These are phyloP conservation scores for Halteria grandinella DNA, from an alignment of 73 alveolate species.

Conservation along the genomic window DNA sequence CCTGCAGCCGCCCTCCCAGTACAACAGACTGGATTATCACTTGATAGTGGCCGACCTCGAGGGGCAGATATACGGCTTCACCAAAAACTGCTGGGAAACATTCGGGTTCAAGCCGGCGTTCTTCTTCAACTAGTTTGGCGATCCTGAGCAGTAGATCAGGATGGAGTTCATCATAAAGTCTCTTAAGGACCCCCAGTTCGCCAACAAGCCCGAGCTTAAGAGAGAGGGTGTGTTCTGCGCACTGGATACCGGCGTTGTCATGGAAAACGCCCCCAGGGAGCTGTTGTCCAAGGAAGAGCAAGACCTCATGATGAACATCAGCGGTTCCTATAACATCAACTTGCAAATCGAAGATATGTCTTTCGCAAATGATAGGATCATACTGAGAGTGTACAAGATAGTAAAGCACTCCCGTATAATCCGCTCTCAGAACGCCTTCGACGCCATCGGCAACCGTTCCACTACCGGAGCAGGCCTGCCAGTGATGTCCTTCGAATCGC, in stretches of 20 bases:
- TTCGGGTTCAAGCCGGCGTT: conserved; percentile 26
- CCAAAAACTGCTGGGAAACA: conserved; percentile 51
- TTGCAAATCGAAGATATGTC: conserved; percentile 2
- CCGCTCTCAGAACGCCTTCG: conserved; percentile 24
- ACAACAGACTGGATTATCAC: conserved; percentile 38
- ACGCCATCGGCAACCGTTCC: too few relatives aligned
- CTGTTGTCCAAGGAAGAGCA: conserved; percentile 18
- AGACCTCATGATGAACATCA: background rate
- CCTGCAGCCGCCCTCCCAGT: conserved; percentile 40
- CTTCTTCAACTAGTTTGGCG: conserved; percentile 29
- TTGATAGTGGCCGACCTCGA: conserved; percentile 35
- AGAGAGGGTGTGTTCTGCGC: conserved; percentile 18
- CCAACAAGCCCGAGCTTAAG: background rate
- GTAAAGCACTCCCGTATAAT: conserved; percentile 27
- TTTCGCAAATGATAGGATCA: conserved; percentile 31
- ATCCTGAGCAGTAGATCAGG: conserved; percentile 14
- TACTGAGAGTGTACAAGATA: conserved; percentile 9
- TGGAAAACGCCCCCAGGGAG: conserved; percentile 27
- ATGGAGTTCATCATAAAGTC: conserved; percentile 14
- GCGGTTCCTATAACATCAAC: conserved; percentile 45
- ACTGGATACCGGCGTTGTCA: conserved; percentile 15
- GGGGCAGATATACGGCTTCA: conserved; percentile 31
- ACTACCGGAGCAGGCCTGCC: too few relatives aligned
- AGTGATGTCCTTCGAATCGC: too few relatives aligned
- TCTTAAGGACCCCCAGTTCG: conserved; percentile 3